Percentiles rank a stretch among this genome's conserved stretches.
These are phyloP conservation scores for Leishmania gerbilli DNA, from an alignment of 208 protist genomes.

Conservation along the genomic window DNA sequence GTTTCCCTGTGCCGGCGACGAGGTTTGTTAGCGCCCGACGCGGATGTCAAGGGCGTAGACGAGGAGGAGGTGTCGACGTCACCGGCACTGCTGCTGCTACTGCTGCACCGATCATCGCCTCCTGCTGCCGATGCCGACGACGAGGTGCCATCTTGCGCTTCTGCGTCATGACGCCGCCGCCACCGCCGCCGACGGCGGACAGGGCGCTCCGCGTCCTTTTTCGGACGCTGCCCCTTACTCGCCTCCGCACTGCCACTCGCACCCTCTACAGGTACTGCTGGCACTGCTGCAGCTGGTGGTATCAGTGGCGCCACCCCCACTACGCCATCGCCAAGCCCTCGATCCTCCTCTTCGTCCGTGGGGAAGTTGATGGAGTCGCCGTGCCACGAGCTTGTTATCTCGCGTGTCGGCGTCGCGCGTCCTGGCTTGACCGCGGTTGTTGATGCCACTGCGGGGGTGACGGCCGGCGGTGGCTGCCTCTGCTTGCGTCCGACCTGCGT, in stretches of 20 bases:
- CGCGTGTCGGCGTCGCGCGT: background rate
- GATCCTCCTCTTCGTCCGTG: background rate
- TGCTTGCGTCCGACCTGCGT: background rate
- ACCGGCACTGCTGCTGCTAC: background rate
- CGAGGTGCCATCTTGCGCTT: too few species aligned
- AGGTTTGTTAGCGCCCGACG: background rate
- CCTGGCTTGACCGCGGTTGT: background rate
- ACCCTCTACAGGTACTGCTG: background rate
- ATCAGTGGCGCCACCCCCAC: background rate
- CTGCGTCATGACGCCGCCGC: background rate
- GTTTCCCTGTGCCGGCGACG: background rate
- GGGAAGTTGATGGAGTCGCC: slow-evolving; percentile 15
- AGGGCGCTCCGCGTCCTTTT: background rate
- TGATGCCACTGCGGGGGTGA: background rate
- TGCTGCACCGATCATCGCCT: background rate
- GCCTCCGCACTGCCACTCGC: background rate
- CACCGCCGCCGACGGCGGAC: background rate
- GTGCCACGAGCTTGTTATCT: background rate
- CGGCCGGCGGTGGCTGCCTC: background rate
- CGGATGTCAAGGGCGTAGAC: background rate
- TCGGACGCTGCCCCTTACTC: background rate
- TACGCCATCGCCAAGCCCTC: background rate
- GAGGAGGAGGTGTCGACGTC: background rate
- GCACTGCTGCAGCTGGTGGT: background rate
- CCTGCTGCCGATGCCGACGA: background rate